Conservation (phyloP, 768 basidiomycete species). For the Galerina sulciceps region DNA sequence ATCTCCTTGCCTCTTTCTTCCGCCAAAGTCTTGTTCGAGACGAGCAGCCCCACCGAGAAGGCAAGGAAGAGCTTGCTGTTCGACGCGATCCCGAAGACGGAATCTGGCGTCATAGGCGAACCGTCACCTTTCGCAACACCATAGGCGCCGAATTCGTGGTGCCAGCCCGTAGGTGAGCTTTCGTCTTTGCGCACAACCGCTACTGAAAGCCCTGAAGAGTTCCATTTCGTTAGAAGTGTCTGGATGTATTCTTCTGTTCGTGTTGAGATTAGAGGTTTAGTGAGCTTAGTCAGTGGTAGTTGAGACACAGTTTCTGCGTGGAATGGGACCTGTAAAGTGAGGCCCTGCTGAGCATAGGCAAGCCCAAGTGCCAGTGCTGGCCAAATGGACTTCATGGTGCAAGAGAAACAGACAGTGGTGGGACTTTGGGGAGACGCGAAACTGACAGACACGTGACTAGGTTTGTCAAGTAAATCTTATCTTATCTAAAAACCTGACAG, state of each 20-base stretch:
- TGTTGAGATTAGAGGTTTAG: conserved; percentile 23
- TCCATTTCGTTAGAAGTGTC: conserved; percentile 35
- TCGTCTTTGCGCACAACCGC: conserved; percentile 42
- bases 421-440: too few relatives aligned
- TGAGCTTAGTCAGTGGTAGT: background rate
- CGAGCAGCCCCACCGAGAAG: conserved; percentile 41
- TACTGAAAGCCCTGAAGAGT: conserved; percentile 43
- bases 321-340: background rate
- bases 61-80: conserved; percentile 48
- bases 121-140: conserved; percentile 38
- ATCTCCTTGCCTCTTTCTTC: conserved; percentile 32
- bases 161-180: conserved; percentile 33
- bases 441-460: too few relatives aligned
- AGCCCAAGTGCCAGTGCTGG: background rate
- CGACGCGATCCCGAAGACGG: conserved; percentile 48
- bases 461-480: too few relatives aligned
- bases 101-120: conserved; percentile 43
- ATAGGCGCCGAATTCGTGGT: conserved; percentile 41
- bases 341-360: background rate
- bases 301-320: background rate
- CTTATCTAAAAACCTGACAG: too few relatives aligned
- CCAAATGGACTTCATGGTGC: background rate
- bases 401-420: too few relatives aligned
- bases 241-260: conserved; percentile 28
- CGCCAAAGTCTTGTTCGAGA: conserved; percentile 39